Evolutionary conservation across 2,329 filamentous ascomycete genomes (phyloP).

Genomic region (Didymellaceae sp.): DNA sequence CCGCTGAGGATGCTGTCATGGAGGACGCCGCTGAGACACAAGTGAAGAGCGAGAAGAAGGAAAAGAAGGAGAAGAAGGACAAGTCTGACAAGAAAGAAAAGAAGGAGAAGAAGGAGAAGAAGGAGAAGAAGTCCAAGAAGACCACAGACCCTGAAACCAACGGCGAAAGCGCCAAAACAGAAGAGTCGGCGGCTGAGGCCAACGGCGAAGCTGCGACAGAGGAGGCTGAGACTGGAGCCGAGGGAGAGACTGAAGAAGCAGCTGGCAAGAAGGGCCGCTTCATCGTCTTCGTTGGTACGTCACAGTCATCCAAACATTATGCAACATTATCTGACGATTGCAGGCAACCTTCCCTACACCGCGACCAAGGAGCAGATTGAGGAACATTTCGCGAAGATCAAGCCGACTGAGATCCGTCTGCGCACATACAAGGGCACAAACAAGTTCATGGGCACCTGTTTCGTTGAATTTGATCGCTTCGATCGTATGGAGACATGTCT

Average conservation of each 20-base stretch:
- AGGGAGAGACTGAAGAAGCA: conserved; percentile 25
- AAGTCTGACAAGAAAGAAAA: conserved; percentile 22
- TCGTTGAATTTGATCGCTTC: conserved; percentile 86
- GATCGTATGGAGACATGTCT: conserved; percentile 93
- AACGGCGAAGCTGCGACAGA: conserved; percentile 20
- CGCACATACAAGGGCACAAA: conserved; percentile 47
- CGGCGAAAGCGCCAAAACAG: conserved; percentile 16
- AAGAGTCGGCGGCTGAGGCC: conserved; percentile 23
- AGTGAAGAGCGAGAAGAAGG: conserved; percentile 32
- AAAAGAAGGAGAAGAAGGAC: conserved; percentile 36
- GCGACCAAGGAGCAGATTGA: conserved; percentile 73
- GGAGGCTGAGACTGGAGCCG: conserved; percentile 16
- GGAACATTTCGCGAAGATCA: conserved; percentile 78
- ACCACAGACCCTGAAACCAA: conserved; percentile 19
- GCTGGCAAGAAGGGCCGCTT: conserved; percentile 63
- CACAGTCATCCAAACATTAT: background rate
- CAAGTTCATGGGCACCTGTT: conserved; percentile 50
- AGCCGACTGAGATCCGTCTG: conserved; percentile 70
- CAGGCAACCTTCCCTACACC: conserved; percentile 86
- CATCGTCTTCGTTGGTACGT: conserved; percentile 76
- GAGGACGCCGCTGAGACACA: conserved; percentile 22
- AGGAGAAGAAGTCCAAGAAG: conserved; percentile 34
- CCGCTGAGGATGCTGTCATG: conserved; percentile 14
- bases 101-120: conserved; percentile 36
- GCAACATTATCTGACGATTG: conserved; percentile 22